Base-by-base conservation (phyloP, 306 rosid genomes). In the Cajanus cajan region DNA sequence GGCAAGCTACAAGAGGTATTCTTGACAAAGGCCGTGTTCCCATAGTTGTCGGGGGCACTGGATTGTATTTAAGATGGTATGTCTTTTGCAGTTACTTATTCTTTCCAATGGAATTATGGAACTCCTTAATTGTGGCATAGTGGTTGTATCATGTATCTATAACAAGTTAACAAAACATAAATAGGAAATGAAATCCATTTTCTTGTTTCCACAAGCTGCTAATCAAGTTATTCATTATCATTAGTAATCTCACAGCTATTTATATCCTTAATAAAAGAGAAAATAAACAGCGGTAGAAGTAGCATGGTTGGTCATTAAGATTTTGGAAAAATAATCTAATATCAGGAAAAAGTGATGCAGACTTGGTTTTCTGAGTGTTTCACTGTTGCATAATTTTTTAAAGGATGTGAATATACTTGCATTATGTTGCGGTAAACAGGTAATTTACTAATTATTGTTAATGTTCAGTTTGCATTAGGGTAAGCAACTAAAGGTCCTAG, bases 11-110 rank as follows among this genome's bases (percentile, higher is more conserved):
- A 44, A 87, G 90, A 77, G 57, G 66, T 71, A 86, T 92, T 87
- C 95, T 92, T 84, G 94, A 90, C 73, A 87, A 58, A 8, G 94
- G 92, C 22, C 88, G 82, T 68, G 95, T 95, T 82, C 98, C 98
- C 40, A 85, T 95, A 59, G 94, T 95, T 78, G 89, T 92, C 51
- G 98, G 98, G 77, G 98, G 98, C 75, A 95, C 96, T 41, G 98
- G 98, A 80, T 82, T 95, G 84, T 92, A 95, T 86, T 89, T 95
- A 75, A 87, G 98, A 81, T 95, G 98, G 98, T 95, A 85, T 69
- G 90, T 73, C 74, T 71, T 37, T 68, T 22, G 39, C 52, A 41
- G 15, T 68, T 33, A 18, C 69, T 36, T 73, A 19, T 78, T 88
- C 59, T 63, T 74, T 28, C 31, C 31, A 28, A 28, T 28, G 31